A percentile compares a stretch with the other conserved stretches of the same genome.
Conservation (phyloP, 257 asterid species). For the Capsicum chinense region DNA sequence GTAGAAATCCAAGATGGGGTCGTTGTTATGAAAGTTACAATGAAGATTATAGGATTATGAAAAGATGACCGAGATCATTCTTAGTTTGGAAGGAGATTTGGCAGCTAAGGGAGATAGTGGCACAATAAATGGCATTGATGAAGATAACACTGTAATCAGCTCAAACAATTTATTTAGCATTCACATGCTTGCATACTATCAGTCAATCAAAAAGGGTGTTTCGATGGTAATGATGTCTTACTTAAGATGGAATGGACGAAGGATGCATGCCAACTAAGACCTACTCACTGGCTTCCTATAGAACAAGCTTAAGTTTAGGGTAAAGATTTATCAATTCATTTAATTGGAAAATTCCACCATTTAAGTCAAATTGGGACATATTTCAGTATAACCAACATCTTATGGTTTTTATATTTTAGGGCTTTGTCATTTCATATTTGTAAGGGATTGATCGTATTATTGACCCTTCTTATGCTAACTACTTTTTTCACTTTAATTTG, state of each 20-base stretch:
- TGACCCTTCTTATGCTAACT: conserved; percentile 69
- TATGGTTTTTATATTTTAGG: conserved; percentile 50
- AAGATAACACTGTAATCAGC: conserved; percentile 61
- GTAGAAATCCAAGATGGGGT: conserved; percentile 45
- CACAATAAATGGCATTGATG: conserved; percentile 57
- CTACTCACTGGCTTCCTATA: conserved; percentile 63
- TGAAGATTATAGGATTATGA: conserved; percentile 57
- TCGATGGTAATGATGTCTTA: conserved; percentile 74
- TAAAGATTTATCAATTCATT: conserved; percentile 28
- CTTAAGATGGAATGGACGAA: conserved; percentile 69
- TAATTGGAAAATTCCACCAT: background rate
- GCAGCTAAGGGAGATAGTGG: conserved; percentile 67
- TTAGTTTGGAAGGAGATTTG: conserved; percentile 41
- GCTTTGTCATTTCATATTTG: conserved; percentile 89
- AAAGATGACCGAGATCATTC: conserved; percentile 39
- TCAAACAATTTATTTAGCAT: conserved; percentile 50
- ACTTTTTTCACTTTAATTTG: conserved; percentile 81
- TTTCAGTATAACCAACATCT: background rate
- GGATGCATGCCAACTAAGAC: conserved; percentile 58
- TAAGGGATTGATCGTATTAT: conserved; percentile 80
- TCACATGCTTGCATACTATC: conserved; percentile 71
- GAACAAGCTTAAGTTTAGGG: conserved; percentile 67
- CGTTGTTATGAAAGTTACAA: conserved; percentile 55
- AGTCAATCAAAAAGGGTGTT: conserved; percentile 63
- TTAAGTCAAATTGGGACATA: background rate